Evolutionary conservation across 192 early-diverging fungal species (phyloP), one percentile per base, ranked within the genome.

Genomic region (Backusella australiensis): DNA sequence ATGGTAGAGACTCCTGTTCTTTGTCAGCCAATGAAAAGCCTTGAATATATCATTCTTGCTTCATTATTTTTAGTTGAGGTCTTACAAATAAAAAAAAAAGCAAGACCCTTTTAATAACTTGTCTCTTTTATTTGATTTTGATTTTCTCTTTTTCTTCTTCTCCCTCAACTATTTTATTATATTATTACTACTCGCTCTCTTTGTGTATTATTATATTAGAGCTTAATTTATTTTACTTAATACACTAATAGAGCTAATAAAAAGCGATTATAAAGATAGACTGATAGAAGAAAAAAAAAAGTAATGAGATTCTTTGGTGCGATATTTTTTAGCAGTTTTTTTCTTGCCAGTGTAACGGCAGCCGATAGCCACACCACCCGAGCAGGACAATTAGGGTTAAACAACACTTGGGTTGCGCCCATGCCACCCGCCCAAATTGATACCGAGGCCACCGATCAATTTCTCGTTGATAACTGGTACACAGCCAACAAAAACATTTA

Each of bases 321-420:
- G 17, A 19, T 49, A 68, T 11, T 53, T 6, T 39, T 34, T 71
- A 12, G 44, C 56, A n/a, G 11, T n/a, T 9, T 44, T 12, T 38
- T 44, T 5, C 17, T 65, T 34, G 52, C 38, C 21, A 65, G 14
- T 63, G 19, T 21, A 74, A 34, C 34, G 39, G 34, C 21, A 38
- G 8, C 53, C 56, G 3, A 29, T 63, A 12, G 3, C 12, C 56
- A 63, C 12, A 63, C 7, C 6, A 34, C 29, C n/a, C 35, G 34
- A 56, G 72, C 72, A n/a, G 17, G 21, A 17, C 6, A 35, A 5
- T 39, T 70, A n/a, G 79, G 77, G 12, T 75, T 85, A 35, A 56
- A 81, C 36, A 59, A 79, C 49, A 83, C 76, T 29, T 85, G 84
- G 84, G 65, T 75, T 14, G 84, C 84, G 3, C 84, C 81, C 32